phyloP scores from a whole-genome alignment of 2,329 filamentous ascomycete species.

The Microdochium paspali region DNA sequence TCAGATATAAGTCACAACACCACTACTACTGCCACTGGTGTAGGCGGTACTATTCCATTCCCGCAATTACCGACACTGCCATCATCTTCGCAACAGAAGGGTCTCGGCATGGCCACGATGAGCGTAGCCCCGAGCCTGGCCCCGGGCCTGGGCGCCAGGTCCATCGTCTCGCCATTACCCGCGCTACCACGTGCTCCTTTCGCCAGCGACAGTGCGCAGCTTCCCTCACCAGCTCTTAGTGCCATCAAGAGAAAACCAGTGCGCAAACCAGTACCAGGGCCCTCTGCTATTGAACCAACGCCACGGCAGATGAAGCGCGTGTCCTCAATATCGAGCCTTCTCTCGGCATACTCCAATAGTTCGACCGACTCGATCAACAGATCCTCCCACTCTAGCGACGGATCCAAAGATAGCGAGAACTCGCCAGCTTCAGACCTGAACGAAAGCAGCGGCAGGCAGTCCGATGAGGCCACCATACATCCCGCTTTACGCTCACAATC shows the following conservation, averaged over 20 bases:
- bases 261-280: slow-evolving; percentile 3
- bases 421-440: slow-evolving; percentile 20
- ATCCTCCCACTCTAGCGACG: slow-evolving; percentile 28
- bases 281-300: slow-evolving; percentile 4
- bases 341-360: slow-evolving; percentile 44
- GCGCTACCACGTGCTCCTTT: slow-evolving; percentile 11
- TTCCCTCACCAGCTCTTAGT: background rate
- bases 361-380: slow-evolving; percentile 32
- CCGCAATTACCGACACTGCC: slow-evolving; percentile 13
- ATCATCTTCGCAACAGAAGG: slow-evolving; percentile 17
- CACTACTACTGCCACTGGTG: too few species aligned
- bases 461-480: too few species aligned
- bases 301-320: slow-evolving; percentile 26
- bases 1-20: slow-evolving; percentile 13
- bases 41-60: slow-evolving; percentile 8
- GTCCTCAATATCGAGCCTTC: slow-evolving; percentile 42
- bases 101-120: slow-evolving; percentile 12
- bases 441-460: background rate
- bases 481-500: background rate
- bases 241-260: slow-evolving; percentile 27
- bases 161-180: slow-evolving; percentile 20
- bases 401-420: slow-evolving; percentile 24
- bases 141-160: slow-evolving; percentile 11
- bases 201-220: background rate
- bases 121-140: slow-evolving; percentile 2